phyloP scores from a whole-genome alignment of 768 basidiomycete genomes.

The Russula ochroleuca region DNA sequence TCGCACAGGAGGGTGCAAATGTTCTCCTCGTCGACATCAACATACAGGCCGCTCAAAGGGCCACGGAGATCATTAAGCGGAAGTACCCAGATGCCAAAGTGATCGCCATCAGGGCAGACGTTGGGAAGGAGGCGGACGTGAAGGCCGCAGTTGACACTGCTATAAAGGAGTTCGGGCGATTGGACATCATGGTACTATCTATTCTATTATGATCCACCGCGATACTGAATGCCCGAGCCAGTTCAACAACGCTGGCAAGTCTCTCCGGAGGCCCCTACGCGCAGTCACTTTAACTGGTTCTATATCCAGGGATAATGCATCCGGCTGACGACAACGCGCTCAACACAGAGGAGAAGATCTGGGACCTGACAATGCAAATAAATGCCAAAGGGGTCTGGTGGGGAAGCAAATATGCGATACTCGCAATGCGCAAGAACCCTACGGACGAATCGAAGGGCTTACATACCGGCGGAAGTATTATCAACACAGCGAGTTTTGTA shows the following conservation, averaged over 20 bases:
- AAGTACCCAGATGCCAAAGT: conserved; percentile 67
- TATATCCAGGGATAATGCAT: conserved; percentile 87
- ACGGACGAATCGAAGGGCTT: conserved; percentile 77
- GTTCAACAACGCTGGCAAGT: conserved; percentile 89
- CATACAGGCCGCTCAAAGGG: conserved; percentile 63
- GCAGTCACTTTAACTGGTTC: background rate
- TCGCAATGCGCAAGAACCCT: conserved; percentile 92
- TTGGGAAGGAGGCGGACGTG: conserved; percentile 82
- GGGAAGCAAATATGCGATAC: conserved; percentile 96
- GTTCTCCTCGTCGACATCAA: conserved; percentile 90
- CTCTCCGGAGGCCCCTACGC: background rate
- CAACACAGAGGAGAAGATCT: conserved; percentile 94
- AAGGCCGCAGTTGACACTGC: conserved; percentile 77
- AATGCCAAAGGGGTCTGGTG: conserved; percentile 99
- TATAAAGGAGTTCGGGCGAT: conserved; percentile 81
- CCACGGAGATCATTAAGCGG: conserved; percentile 55
- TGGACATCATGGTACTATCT: conserved; percentile 83
- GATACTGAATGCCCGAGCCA: conserved; percentile 33
- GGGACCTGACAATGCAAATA: conserved; percentile 90
- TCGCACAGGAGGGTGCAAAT: conserved; percentile 91
- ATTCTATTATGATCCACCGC: background rate
- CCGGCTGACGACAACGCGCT: conserved; percentile 90
- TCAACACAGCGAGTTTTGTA: conserved; percentile 98
- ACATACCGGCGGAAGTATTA: conserved; percentile 82
- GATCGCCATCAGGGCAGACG: conserved; percentile 74